Base-by-base conservation (phyloP, 2,329 filamentous ascomycete genomes). In the Stemphylium beticola region DNA sequence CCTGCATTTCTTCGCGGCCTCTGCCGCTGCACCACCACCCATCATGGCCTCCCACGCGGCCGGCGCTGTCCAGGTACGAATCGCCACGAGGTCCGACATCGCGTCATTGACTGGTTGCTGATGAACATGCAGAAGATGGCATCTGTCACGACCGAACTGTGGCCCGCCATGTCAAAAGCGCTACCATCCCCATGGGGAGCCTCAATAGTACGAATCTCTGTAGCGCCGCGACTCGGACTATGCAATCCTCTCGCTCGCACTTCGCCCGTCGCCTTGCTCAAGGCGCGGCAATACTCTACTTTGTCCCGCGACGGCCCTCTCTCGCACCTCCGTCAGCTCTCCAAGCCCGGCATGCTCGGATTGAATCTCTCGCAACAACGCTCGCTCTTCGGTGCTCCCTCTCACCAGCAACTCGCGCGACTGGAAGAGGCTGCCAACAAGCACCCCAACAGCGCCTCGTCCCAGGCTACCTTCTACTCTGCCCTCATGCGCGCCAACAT, bases 381-480 rank as follows among this genome's bases (percentile, higher is more conserved):
- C 55, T 74, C 74, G 11, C 59, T 82, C 51, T 80, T 81, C 57
- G 78, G 78, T 49, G 76, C 73, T 43, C 74, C 76, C n/a, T 79
- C 76, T 17, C 80, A 81, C 46, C 85, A 82, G 61, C 75, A 93
- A 52, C 85, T 99, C 31, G 92, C 92, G 31, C 90, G 91, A 63
- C 84, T 93, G 65, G 95, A 99, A 78, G 89, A 93, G 74, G 89
- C 90, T 20, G 96, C 95, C 33, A 99, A 98, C 77, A 90, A 92
- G 76, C 96, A 96, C 68, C 92, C 95, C 1, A 85, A 82, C 55
- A 98, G 92, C 75, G 89, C 92, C 24, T 90, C 89, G 38, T 88
- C 92, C 17, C 95, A 99, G 75, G 95, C 93, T 74, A 89, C 91
- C 14, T 97, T 99, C 75, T 99, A 99, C 74, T 89, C 93, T 72